Evolutionary conservation across 1,284 basidiomycete species (phyloP).

Genomic region (Microbotryomycetes sp.): DNA sequence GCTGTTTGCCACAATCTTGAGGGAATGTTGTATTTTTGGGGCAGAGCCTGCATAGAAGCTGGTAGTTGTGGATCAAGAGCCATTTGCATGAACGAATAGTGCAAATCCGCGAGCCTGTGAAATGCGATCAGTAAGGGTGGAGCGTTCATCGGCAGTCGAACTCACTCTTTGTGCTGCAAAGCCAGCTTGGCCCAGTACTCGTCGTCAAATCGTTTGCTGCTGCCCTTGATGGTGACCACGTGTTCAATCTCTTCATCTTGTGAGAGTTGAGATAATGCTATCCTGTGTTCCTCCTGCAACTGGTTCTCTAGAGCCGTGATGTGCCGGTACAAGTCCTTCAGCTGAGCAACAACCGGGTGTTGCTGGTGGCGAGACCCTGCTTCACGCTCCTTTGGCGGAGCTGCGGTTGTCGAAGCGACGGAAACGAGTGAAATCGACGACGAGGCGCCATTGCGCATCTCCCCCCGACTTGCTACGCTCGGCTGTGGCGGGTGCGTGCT

Average conservation of each 20-base stretch:
- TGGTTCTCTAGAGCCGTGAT: constrained; percentile 65
- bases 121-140: not conserved
- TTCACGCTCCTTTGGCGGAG: not conserved
- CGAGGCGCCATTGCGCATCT: constrained; percentile 5
- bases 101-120: constrained; percentile 71
- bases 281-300: constrained; percentile 55
- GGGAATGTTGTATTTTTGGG: constrained; percentile 90
- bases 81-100: constrained; percentile 78
- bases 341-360: constrained; percentile 62
- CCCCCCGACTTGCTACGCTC: not conserved
- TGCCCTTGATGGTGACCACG: constrained; percentile 28
- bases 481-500: constrained; percentile 12
- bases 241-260: constrained; percentile 37
- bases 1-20: constrained; percentile 85
- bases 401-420: constrained; percentile 2
- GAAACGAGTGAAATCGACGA: constrained; percentile 21
- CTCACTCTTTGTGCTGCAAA: constrained; percentile 34
- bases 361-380: constrained; percentile 55
- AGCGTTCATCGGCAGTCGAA: not conserved
- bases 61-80: constrained; percentile 81
- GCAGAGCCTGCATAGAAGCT: constrained; percentile 75
- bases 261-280: constrained; percentile 5
- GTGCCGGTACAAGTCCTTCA: constrained; percentile 70
- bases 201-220: constrained; percentile 20
- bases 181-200: constrained; percentile 34